Evolutionary conservation across 1,139 yeast species (phyloP).

Genomic region (Ashbya aceris): DNA sequence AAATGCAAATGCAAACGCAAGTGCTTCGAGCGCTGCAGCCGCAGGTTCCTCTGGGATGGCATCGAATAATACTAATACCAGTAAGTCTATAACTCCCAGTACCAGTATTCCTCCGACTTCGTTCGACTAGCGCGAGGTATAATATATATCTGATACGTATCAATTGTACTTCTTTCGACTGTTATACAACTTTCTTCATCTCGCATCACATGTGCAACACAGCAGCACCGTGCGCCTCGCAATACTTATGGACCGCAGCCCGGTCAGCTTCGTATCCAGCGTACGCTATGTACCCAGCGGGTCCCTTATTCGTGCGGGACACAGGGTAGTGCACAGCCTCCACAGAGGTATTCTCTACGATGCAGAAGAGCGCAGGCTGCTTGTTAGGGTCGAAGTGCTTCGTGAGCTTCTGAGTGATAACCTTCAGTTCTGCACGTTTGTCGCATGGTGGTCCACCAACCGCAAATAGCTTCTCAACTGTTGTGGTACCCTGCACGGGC

Average conservation of each 20-base stretch:
- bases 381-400: slow-evolving; percentile 33
- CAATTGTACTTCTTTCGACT: neutral
- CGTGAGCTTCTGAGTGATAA: slow-evolving; percentile 31
- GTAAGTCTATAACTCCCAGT: slow-evolving; percentile 1
- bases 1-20: slow-evolving; percentile 8
- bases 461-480: slow-evolving; percentile 29
- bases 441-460: slow-evolving; percentile 37
- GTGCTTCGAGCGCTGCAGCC: slow-evolving; percentile 2
- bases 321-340: slow-evolving; percentile 28
- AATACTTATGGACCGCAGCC: slow-evolving; percentile 18
- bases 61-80: neutral
- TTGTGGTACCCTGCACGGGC: slow-evolving; percentile 19
- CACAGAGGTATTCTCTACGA: slow-evolving; percentile 24
- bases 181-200: neutral
- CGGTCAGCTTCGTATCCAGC: slow-evolving; percentile 29
- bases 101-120: neutral
- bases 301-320: slow-evolving; percentile 25
- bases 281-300: slow-evolving; percentile 31
- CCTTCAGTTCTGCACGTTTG: slow-evolving; percentile 34
- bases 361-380: slow-evolving; percentile 29
- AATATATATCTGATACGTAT: too few species aligned
- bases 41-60: slow-evolving; percentile 4
- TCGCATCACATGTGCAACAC: slow-evolving; percentile 21
- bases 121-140: too few species aligned
- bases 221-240: slow-evolving; percentile 19